Evolutionary conservation across 2,329 filamentous ascomycete species (phyloP).

Genomic region (Pseudogymnoascus sp.): DNA sequence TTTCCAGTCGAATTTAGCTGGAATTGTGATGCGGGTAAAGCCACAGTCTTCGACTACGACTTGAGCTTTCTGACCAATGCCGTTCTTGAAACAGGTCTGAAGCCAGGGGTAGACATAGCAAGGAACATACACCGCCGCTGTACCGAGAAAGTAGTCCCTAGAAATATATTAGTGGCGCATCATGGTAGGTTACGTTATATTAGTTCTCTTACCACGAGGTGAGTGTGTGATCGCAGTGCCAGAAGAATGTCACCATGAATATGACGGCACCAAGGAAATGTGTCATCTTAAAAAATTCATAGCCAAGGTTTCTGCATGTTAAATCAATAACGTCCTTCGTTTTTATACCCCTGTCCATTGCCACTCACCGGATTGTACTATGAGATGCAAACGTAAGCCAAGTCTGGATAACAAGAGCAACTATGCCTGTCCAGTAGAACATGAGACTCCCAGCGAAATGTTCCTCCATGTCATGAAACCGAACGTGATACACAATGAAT

Average conservation of each 20-base stretch:
- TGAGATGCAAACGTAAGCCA: constrained; percentile 49
- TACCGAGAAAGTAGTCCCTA: constrained; percentile 54
- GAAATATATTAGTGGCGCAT: too few species aligned
- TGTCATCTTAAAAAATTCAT: constrained; percentile 54
- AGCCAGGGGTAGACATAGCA: constrained; percentile 38
- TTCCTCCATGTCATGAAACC: constrained; percentile 38
- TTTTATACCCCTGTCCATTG: not conserved
- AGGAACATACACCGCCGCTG: constrained; percentile 42
- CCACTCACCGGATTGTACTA: constrained; percentile 37
- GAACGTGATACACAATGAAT: constrained; percentile 47
- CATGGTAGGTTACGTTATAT: too few species aligned
- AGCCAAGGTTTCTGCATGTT: constrained; percentile 39
- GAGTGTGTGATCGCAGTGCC: constrained; percentile 49
- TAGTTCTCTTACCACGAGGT: constrained; percentile 38
- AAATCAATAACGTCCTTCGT: not conserved
- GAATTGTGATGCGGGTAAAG: constrained; percentile 36
- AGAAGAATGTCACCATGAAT: constrained; percentile 52
- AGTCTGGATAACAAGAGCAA: constrained; percentile 44
- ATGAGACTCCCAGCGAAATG: constrained; percentile 14
- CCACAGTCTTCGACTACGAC: constrained; percentile 34
- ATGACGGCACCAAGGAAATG: constrained; percentile 45
- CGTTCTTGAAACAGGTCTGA: constrained; percentile 42
- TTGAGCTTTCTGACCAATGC: constrained; percentile 36
- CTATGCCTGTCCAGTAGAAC: constrained; percentile 47
- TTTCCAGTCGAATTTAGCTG: constrained; percentile 29